A percentile compares a stretch with the other conserved stretches of the same genome.
phyloP scores from a whole-genome alignment of 495 filamentous ascomycete species.

The Neurospora sp. region DNA sequence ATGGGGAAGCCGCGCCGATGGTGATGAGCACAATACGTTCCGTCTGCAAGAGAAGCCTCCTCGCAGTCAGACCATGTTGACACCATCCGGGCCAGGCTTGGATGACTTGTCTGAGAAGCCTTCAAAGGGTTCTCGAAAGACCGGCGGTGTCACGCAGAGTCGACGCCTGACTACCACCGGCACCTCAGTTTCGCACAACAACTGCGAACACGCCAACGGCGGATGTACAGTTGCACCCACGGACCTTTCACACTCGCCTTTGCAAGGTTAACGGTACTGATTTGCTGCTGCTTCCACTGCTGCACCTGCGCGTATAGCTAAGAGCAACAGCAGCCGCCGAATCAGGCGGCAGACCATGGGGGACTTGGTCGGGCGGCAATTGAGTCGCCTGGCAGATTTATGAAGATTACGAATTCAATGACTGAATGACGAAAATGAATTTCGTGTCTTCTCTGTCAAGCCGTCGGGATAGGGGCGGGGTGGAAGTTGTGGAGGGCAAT shows the following conservation, averaged over 20 bases:
- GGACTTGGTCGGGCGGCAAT: background rate
- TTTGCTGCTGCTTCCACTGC: background rate
- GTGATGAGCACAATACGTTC: constrained; percentile 50
- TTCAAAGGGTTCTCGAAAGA: background rate
- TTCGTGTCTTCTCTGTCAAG: constrained; percentile 11
- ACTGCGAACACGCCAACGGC: background rate
- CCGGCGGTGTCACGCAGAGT: background rate
- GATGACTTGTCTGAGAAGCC: constrained; percentile 7
- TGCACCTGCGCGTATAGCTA: background rate
- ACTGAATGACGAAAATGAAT: constrained; percentile 10
- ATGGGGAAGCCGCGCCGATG: constrained; percentile 59
- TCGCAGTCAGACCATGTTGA: constrained; percentile 37
- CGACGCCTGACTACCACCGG: background rate
- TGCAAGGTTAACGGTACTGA: background rate
- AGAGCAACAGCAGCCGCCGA: background rate
- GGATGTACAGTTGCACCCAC: background rate
- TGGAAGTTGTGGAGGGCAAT: constrained; percentile 6
- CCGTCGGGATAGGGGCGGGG: constrained; percentile 2
- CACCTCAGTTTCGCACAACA: background rate
- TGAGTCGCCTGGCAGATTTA: background rate
- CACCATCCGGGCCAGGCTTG: constrained; percentile 26
- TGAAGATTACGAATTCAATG: constrained; percentile 15
- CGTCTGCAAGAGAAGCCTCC: constrained; percentile 43
- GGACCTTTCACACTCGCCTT: background rate
- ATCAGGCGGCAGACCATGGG: background rate